Base-by-base conservation (phyloP, 2,329 filamentous ascomycete genomes). In the Massarina eburnea region DNA sequence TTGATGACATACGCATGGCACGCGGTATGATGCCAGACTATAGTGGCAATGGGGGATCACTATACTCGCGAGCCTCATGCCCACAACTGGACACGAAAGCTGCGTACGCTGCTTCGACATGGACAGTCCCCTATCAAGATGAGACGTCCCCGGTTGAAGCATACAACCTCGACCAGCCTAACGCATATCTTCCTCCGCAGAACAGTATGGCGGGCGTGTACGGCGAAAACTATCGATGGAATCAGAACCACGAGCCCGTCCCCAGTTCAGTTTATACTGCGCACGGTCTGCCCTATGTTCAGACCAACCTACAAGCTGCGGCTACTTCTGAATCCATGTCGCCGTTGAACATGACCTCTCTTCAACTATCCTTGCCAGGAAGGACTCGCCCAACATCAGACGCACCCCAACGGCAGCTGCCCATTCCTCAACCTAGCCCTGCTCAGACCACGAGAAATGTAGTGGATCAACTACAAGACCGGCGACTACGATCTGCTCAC, bases 381-480 rank as follows among this genome's bases (percentile, higher is more conserved):
- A 57, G 52, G 29, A 51, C 59, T 34, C 57, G 48, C 32, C 48
- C 47, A 24, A 52, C 48, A 33, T 57, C 48, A 21, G 58, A 61
- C 24, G 44, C 45, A 18, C 59, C 63, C 9, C 61, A 55, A 35
- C 56, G 66, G 38, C 64, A 62, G 20, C 51, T 69, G 4, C 67
- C 67, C 7, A 52, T 65, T 9, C 67, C 66, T n/a, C 63, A 62
- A 26, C 58, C 64, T 8, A 64, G 54, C 20, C 54, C 55, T 8
- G 52, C 56, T 10, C 61, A 59, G 24, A 48, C 49, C 3, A 51
- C 59, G 3, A 55, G 61, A 6, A 63, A 66, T 41, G 48, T 42
- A 17, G 56, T 67, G 3, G 67, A 69, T 37, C 58, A 62, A 29
- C 22, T 67, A 18, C 66, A 68, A 52, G 62, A 62, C 32, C 60